Base-by-base conservation (phyloP, 345 rosid genomes). In the Lumnitzera racemosa region DNA sequence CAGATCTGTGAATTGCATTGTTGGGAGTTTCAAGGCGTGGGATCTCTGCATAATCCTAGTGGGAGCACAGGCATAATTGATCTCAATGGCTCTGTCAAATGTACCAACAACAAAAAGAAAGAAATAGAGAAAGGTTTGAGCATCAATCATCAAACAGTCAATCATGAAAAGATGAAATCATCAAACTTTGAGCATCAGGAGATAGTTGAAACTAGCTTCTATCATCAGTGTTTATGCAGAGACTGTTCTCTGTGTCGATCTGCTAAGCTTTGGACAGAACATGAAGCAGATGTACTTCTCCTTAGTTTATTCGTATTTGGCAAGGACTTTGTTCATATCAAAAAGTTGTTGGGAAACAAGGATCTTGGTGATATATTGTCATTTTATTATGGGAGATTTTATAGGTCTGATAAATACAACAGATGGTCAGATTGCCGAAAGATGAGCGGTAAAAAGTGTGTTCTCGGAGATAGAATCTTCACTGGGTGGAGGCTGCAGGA, bases 401-500 rank as follows among this genome's bases (percentile, higher is more conserved):
- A 82, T 51, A 72, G 64, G 60, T 80, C 87, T 47, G 69, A 75
- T 46, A 65, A 49, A 23, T 78, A 79, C 64, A 72, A n/a, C 36
- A 76, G 83, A 46, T 84, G 96, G 94, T 79, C 76, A 66, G 77
- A 67, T 63, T 69, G 80, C 58, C 74, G 76, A 49, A 84, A 80
- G 74, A 68, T 69, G 59, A 77, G 72, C 29, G 77, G 63, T 36
- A 65, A 75, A 47, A 86, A 74, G 62, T 79, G 81, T 52, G 69
- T 73, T 29, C 68, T 50, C 53, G 94, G 90, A 53, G 72, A 66
- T 51, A 89, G 78, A 72, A 74, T 83, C 51, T 84, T 86, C 66
- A 68, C 84, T 16, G 87, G 86, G 54, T 84, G 94, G 94, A 86
- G 90, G 73, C 90, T 77, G 48, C 82, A 86, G 23, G 77, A 80